These are phyloP conservation scores for Porphyra umbilicalis DNA, from an alignment of 31 red algal genomes.

Conservation along the genomic window DNA sequence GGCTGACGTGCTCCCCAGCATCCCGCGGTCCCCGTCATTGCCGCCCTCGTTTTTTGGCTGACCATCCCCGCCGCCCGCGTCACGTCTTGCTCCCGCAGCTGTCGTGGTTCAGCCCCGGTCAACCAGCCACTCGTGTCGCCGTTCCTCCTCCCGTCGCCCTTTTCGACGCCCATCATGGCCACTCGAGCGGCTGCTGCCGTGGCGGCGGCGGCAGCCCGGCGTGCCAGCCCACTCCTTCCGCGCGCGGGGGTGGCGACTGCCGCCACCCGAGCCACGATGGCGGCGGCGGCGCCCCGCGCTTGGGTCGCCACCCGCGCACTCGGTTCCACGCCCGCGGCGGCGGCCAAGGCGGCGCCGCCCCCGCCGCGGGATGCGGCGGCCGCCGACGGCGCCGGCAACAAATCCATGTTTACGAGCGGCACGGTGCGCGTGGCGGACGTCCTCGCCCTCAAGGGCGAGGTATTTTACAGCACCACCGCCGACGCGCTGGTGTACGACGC, in stretches of 20 bases:
- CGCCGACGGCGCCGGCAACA: background rate
- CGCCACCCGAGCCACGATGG: background rate
- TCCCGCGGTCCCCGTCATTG: too few species aligned
- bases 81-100: too few species aligned
- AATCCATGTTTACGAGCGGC: background rate
- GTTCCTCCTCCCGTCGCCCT: background rate
- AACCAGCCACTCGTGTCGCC: background rate
- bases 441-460: constrained; percentile 41
- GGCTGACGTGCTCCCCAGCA: too few species aligned
- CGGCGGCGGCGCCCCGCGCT: background rate
- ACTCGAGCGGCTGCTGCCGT: background rate
- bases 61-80: too few species aligned
- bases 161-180: background rate
- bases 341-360: background rate
- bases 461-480: constrained; percentile 37
- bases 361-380: background rate
- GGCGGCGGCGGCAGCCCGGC: background rate
- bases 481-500: constrained; percentile 71
- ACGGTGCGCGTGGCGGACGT: constrained; percentile 23
- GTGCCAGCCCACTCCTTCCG: background rate
- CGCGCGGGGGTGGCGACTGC: background rate
- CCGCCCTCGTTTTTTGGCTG: too few species aligned
- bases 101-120: too few species aligned
- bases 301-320: background rate
- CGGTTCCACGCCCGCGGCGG: background rate